Evolutionary conservation across 345 rosid genomes (phyloP).

Genomic region (Raphanus raphanistrum): DNA sequence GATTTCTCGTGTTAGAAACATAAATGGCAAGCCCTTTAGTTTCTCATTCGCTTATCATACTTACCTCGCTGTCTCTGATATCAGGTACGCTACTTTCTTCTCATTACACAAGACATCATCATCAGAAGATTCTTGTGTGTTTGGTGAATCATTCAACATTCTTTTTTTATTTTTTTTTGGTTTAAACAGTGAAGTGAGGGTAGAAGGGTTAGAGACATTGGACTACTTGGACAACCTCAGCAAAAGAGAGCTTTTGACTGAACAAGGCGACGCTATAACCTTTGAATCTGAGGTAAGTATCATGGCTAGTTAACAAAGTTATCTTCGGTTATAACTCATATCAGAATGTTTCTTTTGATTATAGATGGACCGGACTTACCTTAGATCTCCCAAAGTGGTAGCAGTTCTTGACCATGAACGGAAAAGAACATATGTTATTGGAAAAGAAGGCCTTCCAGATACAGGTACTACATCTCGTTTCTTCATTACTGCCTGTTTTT

Average conservation of each 20-base stretch:
- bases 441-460: slow-evolving; percentile 79
- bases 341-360: slow-evolving; percentile 9
- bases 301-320: background rate
- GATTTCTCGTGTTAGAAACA: slow-evolving; percentile 70
- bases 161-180: background rate
- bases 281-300: slow-evolving; percentile 85
- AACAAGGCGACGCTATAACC: slow-evolving; percentile 85
- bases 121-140: background rate
- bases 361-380: slow-evolving; percentile 84
- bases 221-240: slow-evolving; percentile 85
- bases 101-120: background rate
- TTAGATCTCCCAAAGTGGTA: slow-evolving; percentile 55
- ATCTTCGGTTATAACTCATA: background rate
- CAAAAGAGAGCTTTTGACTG: slow-evolving; percentile 77
- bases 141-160: background rate
- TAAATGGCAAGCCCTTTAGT: slow-evolving; percentile 75
- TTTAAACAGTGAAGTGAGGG: slow-evolving; percentile 76
- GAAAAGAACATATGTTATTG: slow-evolving; percentile 66
- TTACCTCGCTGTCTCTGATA: slow-evolving; percentile 80
- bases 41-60: slow-evolving; percentile 86
- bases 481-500: background rate
- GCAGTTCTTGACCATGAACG: slow-evolving; percentile 79
- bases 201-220: slow-evolving; percentile 92
- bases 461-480: slow-evolving; percentile 47
- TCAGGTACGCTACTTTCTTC: slow-evolving; percentile 72